Evolutionary conservation across 1,284 basidiomycete genomes (phyloP).

Genomic region (Violaceomyces palustris): DNA sequence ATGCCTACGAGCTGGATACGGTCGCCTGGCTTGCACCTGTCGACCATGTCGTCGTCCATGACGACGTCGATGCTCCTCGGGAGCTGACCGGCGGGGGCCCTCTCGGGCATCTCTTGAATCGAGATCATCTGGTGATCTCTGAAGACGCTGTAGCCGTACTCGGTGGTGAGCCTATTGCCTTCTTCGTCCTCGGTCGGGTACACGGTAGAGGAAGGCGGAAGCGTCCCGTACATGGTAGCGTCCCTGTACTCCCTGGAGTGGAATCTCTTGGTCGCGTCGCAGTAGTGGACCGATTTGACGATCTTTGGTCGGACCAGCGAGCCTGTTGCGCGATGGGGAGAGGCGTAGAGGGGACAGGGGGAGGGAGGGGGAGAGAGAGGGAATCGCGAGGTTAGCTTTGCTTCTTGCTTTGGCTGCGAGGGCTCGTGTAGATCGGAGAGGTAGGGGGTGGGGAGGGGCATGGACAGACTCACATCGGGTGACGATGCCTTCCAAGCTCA

Average conservation of each 20-base stretch:
- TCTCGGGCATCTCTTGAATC: constrained; percentile 99
- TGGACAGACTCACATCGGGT: constrained; percentile 67
- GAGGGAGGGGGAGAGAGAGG: background rate
- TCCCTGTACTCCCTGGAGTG: constrained; percentile 89
- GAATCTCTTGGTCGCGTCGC: constrained; percentile 76
- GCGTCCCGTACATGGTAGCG: constrained; percentile 79
- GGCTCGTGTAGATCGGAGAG: too few relatives aligned
- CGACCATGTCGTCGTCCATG: constrained; percentile 92
- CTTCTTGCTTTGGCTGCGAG: too few relatives aligned
- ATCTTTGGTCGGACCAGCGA: constrained; percentile 98
- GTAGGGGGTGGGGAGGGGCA: background rate
- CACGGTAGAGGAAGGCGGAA: constrained; percentile 34
- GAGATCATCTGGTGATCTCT: constrained; percentile 94
- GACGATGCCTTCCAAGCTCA: constrained; percentile 95
- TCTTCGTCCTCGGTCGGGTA: constrained; percentile 88
- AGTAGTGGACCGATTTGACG: constrained; percentile 93
- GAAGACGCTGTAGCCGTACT: constrained; percentile 88
- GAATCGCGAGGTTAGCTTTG: too few relatives aligned
- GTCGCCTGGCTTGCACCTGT: constrained; percentile 95
- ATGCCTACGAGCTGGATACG: constrained; percentile 94
- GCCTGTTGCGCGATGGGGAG: constrained; percentile 52
- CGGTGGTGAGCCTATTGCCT: constrained; percentile 78
- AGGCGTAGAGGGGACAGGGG: background rate
- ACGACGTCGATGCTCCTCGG: constrained; percentile 94
- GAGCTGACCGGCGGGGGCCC: constrained; percentile 92